Conservation (phyloP, 805 yeast genomes). For the Zygosaccharomyces siamensis region DNA sequence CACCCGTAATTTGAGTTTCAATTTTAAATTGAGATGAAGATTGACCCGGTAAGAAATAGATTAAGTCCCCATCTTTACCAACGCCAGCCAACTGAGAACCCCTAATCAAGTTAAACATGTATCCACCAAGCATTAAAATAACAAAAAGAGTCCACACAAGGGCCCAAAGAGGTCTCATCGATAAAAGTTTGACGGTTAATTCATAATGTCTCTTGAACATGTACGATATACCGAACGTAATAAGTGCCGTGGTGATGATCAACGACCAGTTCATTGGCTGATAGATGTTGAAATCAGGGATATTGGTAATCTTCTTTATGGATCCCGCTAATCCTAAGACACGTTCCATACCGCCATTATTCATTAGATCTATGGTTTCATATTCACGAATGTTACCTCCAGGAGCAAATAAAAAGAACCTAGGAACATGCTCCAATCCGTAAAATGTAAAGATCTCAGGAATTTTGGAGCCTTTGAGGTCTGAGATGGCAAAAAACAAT, state of each 20-base stretch:
- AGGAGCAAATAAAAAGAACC: constrained; percentile 58
- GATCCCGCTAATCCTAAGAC: constrained; percentile 28
- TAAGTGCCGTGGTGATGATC: constrained; percentile 32
- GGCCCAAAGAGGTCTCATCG: constrained; percentile 67
- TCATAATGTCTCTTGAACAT: constrained; percentile 33
- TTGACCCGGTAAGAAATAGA: constrained; percentile 54
- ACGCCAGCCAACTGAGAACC: constrained; percentile 51
- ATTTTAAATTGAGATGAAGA: constrained; percentile 77
- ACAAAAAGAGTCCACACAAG: constrained; percentile 54
- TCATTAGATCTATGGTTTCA: constrained; percentile 33
- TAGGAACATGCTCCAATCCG: constrained; percentile 71
- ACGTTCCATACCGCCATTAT: constrained; percentile 36
- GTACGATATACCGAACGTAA: constrained; percentile 36
- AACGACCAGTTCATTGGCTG: constrained; percentile 39
- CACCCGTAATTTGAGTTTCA: constrained; percentile 82
- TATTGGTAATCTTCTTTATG: constrained; percentile 22
- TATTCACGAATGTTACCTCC: constrained; percentile 38
- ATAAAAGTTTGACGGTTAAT: constrained; percentile 39
- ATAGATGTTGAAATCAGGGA: constrained; percentile 31
- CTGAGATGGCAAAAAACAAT: constrained; percentile 70
- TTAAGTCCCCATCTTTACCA: constrained; percentile 39
- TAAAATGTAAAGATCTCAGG: constrained; percentile 41
- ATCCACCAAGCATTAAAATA: constrained; percentile 75
- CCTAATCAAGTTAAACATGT: constrained; percentile 90
- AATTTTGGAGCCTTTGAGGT: constrained; percentile 53